phyloP scores from a whole-genome alignment of 345 rosid genomes.

The Citrus inodora region DNA sequence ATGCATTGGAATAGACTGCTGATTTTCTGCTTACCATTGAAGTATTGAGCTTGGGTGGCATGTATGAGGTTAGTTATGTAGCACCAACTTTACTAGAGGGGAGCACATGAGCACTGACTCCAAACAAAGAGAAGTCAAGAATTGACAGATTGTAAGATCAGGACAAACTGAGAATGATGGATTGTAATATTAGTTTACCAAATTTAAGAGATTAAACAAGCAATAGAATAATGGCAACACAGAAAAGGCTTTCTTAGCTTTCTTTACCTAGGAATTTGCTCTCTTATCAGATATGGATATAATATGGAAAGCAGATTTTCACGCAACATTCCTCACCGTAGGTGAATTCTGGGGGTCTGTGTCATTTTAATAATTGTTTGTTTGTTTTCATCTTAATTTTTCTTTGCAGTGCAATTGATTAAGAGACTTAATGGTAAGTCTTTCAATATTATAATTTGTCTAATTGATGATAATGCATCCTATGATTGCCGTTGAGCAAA shows the following conservation, averaged over 20 bases:
- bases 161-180: neutral
- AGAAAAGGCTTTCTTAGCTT: neutral
- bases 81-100: neutral
- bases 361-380: neutral
- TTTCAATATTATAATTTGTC: neutral
- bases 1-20: neutral
- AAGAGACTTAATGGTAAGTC: neutral
- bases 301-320: neutral
- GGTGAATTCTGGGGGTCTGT: neutral
- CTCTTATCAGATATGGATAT: neutral
- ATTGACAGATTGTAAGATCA: conserved; percentile 1
- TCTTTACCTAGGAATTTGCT: neutral
- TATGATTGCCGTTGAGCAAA: conserved; percentile 70
- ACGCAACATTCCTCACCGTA: neutral
- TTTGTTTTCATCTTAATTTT: neutral
- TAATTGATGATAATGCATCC: conserved; percentile 16
- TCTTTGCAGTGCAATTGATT: neutral
- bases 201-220: neutral
- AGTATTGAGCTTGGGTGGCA: neutral
- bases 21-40: neutral
- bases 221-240: neutral
- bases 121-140: neutral
- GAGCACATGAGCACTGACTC: neutral
- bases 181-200: neutral
- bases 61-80: neutral